Evolutionary conservation across 2,329 filamentous ascomycete genomes (phyloP).

Genomic region (Colletotrichum abscissum): DNA sequence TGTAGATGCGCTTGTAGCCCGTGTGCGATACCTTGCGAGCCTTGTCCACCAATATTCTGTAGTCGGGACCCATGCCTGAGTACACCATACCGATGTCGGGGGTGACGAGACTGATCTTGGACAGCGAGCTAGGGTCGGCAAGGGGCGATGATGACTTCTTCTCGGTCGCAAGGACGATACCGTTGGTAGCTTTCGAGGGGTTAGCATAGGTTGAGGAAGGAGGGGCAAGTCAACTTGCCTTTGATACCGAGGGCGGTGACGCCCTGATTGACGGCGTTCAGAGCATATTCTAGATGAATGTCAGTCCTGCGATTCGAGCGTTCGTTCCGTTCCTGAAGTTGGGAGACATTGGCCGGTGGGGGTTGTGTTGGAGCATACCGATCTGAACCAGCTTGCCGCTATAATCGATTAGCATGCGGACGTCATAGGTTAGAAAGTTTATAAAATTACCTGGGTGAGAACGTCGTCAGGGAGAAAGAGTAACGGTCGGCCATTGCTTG

Average conservation of each 20-base stretch:
- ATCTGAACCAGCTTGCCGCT: conserved; percentile 99
- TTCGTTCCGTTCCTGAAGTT: background rate
- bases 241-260: conserved; percentile 99
- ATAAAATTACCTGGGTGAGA: conserved; percentile 91
- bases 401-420: conserved; percentile 36
- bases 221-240: conserved; percentile 64
- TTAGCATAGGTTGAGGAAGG: conserved; percentile 37
- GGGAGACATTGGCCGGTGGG: background rate
- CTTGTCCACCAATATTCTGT: conserved; percentile 96
- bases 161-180: conserved; percentile 97
- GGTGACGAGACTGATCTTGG: conserved; percentile 97
- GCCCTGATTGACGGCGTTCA: conserved; percentile 99
- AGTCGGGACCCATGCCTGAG: conserved; percentile 98
- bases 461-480: conserved; percentile 98
- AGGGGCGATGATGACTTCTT: conserved; percentile 99
- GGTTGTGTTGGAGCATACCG: conserved; percentile 59
- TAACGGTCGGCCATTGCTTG: conserved; percentile 93
- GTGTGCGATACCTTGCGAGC: conserved; percentile 98
- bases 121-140: conserved; percentile 92
- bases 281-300: conserved; percentile 85
- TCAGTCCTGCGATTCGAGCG: conserved; percentile 17
- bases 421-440: conserved; percentile 33
- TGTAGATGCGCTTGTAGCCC: conserved; percentile 99
- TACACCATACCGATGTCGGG: conserved; percentile 99
- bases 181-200: conserved; percentile 82